A percentile compares a stretch with the other conserved stretches of the same genome.
Evolutionary conservation across 2,329 filamentous ascomycete species (phyloP).

Genomic region (Fusarium agapanthi): DNA sequence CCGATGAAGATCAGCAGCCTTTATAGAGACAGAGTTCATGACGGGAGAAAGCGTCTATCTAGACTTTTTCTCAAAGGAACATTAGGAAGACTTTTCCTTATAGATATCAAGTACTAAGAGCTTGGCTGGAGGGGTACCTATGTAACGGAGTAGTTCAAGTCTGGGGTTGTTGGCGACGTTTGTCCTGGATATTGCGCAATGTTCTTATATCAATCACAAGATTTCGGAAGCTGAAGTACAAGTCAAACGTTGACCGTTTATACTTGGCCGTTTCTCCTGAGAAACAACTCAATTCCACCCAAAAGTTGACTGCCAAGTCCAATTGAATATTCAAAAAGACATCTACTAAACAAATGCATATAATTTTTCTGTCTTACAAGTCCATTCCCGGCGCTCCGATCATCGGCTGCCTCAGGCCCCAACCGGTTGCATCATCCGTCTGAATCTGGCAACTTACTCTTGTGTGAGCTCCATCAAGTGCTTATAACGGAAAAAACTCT

Average conservation of each 20-base stretch:
- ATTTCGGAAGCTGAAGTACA: not conserved
- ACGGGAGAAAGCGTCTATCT: fast-evolving
- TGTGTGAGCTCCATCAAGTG: slow-evolving; percentile 25
- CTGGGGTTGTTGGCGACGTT: slow-evolving; percentile 21
- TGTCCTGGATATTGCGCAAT: slow-evolving; percentile 27
- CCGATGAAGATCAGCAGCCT: not conserved
- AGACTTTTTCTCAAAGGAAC: fast-evolving
- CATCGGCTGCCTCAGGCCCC: slow-evolving; percentile 42
- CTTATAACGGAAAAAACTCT: slow-evolving; percentile 11
- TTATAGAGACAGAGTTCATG: not conserved
- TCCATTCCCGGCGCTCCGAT: slow-evolving; percentile 23
- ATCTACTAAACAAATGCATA: not conserved
- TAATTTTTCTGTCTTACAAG: not conserved
- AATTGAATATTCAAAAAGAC: not conserved
- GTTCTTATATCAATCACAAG: slow-evolving; percentile 9
- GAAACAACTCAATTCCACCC: not conserved
- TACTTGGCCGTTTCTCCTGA: not conserved
- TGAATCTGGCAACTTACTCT: slow-evolving; percentile 32
- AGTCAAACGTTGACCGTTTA: not conserved
- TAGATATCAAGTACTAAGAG: fast-evolving
- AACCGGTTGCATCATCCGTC: slow-evolving; percentile 42
- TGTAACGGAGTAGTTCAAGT: not conserved
- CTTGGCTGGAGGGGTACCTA: not conserved
- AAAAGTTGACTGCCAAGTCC: fast-evolving
- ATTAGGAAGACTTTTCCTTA: not conserved